These are phyloP conservation scores for Saccharum hybrid DNA, from an alignment of 202 grass and related monocot species.

Conservation along the genomic window DNA sequence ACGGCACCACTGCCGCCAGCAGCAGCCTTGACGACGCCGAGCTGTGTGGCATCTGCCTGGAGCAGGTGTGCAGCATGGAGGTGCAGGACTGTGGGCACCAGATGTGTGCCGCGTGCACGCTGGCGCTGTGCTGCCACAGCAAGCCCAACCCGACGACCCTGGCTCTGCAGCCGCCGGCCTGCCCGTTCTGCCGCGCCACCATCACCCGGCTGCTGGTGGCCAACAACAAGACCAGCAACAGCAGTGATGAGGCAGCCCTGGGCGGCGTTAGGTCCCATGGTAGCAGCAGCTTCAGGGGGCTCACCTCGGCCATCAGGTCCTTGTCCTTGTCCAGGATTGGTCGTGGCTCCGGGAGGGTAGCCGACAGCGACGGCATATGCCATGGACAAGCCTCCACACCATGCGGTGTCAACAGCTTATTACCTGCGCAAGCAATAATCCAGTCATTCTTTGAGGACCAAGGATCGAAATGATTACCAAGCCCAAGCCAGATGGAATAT, in stretches of 20 bases:
- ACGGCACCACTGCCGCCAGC: too few species aligned
- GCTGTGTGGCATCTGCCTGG: constrained; percentile 88
- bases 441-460: not conserved
- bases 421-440: not conserved
- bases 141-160: constrained; percentile 77
- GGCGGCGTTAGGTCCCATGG: too few species aligned
- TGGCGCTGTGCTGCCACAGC: constrained; percentile 91
- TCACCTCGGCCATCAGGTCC: not conserved
- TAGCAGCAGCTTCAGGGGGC: too few species aligned
- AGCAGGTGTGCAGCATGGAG: constrained; percentile 79
- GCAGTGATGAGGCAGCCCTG: too few species aligned
- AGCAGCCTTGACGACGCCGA: too few species aligned
- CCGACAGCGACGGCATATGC: too few species aligned
- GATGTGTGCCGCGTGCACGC: constrained; percentile 88
- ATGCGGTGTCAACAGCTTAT: not conserved
- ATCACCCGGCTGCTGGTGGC: too few species aligned
- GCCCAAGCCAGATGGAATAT: too few species aligned
- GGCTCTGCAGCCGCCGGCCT: too few species aligned
- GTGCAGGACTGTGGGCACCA: constrained; percentile 87
- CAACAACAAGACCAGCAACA: not conserved
- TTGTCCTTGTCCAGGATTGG: too few species aligned
- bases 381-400: not conserved
- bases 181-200: too few species aligned
- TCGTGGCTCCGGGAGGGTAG: not conserved
- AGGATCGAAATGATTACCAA: not conserved